These are phyloP conservation scores for Deuterostichococcus epilithicus DNA, from an alignment of 139 green algal species.

Conservation along the genomic window DNA sequence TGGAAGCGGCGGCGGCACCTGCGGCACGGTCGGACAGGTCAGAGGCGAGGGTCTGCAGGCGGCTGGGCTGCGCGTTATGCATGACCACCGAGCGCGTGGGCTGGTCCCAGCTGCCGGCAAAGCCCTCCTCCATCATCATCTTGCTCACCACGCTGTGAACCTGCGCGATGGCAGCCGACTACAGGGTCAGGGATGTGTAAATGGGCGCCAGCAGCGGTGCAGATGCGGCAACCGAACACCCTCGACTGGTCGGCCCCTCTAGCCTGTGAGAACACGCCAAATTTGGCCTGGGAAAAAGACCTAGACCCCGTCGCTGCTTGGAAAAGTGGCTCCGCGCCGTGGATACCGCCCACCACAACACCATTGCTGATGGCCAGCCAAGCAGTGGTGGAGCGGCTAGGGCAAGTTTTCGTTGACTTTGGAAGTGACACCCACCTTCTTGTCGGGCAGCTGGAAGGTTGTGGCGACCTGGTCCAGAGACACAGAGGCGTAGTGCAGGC, in stretches of 20 bases:
- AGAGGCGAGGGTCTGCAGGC: constrained; percentile 64
- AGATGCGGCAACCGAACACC: no score
- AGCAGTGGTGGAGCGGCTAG: neutral
- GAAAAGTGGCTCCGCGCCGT: no score
- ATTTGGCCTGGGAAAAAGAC: no score
- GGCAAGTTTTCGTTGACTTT: neutral
- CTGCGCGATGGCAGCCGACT: constrained; percentile 27
- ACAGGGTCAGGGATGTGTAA: neutral
- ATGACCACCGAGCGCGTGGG: constrained; percentile 92
- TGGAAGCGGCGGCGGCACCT: neutral
- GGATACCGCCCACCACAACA: no score
- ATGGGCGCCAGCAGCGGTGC: neutral
- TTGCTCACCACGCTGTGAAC: constrained; percentile 75
- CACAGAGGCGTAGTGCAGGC: constrained; percentile 79
- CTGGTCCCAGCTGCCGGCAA: constrained; percentile 84
- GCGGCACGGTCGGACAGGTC: constrained; percentile 9
- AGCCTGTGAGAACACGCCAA: no score
- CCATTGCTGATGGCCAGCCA: no score
- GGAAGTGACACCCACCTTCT: constrained; percentile 38
- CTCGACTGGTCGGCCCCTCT: no score
- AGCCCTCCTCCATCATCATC: constrained; percentile 87
- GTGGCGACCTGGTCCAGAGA: constrained; percentile 78
- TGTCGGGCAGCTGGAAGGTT: constrained; percentile 86
- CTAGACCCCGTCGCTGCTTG: no score
- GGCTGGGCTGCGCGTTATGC: constrained; percentile 69